phyloP scores from a whole-genome alignment of 1,284 basidiomycete species.

The Ceratobasidium sp. region DNA sequence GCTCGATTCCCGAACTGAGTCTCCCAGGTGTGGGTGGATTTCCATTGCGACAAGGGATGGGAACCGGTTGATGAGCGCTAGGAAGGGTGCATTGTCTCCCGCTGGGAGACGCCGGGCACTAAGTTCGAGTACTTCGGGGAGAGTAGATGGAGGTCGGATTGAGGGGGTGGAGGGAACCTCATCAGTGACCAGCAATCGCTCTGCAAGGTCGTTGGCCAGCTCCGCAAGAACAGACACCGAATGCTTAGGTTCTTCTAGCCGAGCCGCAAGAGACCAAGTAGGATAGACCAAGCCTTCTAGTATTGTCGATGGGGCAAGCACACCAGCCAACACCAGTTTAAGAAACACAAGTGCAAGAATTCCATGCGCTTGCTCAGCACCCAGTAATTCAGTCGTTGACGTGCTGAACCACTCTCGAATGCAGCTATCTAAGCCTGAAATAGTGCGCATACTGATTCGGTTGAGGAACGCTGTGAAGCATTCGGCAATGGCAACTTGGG shows the following conservation, averaged over 20 bases:
- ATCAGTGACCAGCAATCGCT: conserved; percentile 65
- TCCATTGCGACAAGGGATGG: conserved; percentile 76
- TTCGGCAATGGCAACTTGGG: conserved; percentile 11
- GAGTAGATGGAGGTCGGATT: conserved; percentile 52
- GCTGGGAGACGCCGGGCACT: conserved; percentile 65
- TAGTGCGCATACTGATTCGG: conserved; percentile 2
- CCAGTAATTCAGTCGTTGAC: conserved; percentile 14
- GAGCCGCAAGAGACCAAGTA: conserved; percentile 69
- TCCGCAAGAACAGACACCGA: conserved; percentile 64
- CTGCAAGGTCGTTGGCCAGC: conserved; percentile 70
- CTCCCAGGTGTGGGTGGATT: conserved; percentile 64
- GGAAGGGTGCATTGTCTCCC: conserved; percentile 58
- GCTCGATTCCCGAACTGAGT: conserved; percentile 61
- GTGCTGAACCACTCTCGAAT: conserved; percentile 34
- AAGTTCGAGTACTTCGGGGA: conserved; percentile 73
- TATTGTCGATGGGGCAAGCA: conserved; percentile 74
- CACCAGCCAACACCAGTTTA: conserved; percentile 71
- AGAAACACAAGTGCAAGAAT: conserved; percentile 69
- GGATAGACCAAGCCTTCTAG: conserved; percentile 77
- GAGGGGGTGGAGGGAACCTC: conserved; percentile 56
- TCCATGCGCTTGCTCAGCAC: conserved; percentile 54
- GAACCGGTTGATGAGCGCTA: conserved; percentile 67
- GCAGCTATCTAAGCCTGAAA: conserved; percentile 24
- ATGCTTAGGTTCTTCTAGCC: conserved; percentile 55
- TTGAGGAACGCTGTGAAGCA: conserved; percentile 25